A percentile compares a stretch with the other conserved stretches of the same genome.
Evolutionary conservation across 306 rosid genomes (phyloP).

Genomic region (Morella rubra): DNA sequence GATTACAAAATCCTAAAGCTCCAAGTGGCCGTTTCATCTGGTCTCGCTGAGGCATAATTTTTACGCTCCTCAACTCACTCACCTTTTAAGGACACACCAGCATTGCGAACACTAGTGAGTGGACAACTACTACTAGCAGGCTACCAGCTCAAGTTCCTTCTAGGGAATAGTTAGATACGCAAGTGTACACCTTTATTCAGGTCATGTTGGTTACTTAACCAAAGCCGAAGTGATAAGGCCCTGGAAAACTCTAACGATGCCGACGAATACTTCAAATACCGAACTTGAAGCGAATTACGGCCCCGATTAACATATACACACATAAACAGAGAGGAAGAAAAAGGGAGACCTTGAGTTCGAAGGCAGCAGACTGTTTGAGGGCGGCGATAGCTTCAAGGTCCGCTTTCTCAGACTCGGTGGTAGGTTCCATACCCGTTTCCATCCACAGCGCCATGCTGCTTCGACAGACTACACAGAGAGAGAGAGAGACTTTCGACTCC

Average conservation of each 20-base stretch:
- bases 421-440: conserved; percentile 76
- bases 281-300: not conserved
- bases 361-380: conserved; percentile 70
- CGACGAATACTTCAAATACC: not conserved
- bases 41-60: too few species aligned
- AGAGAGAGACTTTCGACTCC: not conserved
- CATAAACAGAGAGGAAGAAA: not conserved
- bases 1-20: too few species aligned
- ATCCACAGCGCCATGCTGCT: conserved; percentile 76
- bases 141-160: not conserved
- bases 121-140: not conserved
- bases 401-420: conserved; percentile 68
- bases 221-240: not conserved
- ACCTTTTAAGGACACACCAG: not conserved
- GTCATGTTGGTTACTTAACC: not conserved
- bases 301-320: not conserved
- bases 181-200: not conserved
- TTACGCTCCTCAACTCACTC: not conserved
- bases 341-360: conserved; percentile 66
- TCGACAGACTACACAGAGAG: not conserved
- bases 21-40: too few species aligned
- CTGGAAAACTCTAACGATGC: not conserved
- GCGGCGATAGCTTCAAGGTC: conserved; percentile 94
- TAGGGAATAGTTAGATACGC: not conserved
- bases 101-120: too few species aligned